phyloP scores from a whole-genome alignment of 2,329 filamentous ascomycete genomes.

The Neopestalotiopsis sp. region DNA sequence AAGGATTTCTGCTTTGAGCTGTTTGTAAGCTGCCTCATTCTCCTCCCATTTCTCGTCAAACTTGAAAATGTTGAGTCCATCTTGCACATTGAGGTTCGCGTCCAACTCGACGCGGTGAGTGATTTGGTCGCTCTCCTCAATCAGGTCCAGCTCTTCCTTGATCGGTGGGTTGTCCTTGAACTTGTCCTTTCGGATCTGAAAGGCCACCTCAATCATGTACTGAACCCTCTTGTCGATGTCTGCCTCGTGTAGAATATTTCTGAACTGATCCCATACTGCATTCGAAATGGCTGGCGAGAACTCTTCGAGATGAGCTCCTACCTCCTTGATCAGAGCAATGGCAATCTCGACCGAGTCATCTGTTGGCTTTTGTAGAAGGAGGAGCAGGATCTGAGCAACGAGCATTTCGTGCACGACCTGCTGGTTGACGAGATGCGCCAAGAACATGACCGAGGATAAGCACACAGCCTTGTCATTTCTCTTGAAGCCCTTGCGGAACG shows the following conservation, averaged over 20 bases:
- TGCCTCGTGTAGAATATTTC: slow-evolving; percentile 93
- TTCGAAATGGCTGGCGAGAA: slow-evolving; percentile 90
- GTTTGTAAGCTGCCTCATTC: slow-evolving; percentile 88
- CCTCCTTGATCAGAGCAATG: slow-evolving; percentile 89
- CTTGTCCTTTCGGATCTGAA: slow-evolving; percentile 93
- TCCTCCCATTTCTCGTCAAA: slow-evolving; percentile 89
- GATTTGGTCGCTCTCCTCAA: slow-evolving; percentile 98
- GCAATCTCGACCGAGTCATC: slow-evolving; percentile 98
- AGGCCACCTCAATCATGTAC: slow-evolving; percentile 98
- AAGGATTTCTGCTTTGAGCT: slow-evolving; percentile 89
- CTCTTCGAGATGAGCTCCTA: slow-evolving; percentile 92
- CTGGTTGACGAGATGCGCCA: slow-evolving; percentile 94
- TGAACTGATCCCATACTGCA: slow-evolving; percentile 93
- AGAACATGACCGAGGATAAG: slow-evolving; percentile 88
- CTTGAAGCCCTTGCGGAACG: slow-evolving; percentile 95
- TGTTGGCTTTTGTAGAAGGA: slow-evolving; percentile 94
- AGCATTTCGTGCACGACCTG: slow-evolving; percentile 95
- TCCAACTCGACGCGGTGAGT: slow-evolving; percentile 86
- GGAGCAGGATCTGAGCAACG: slow-evolving; percentile 87
- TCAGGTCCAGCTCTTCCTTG: slow-evolving; percentile 90
- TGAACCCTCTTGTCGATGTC: slow-evolving; percentile 98
- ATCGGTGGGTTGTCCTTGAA: slow-evolving; percentile 95
- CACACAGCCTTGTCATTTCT: slow-evolving; percentile 97
- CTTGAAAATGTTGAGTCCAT: slow-evolving; percentile 94
- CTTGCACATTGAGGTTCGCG: slow-evolving; percentile 83